Conservation (phyloP, 2,329 filamentous ascomycete species). For the Pseudogymnoascus sp. region DNA sequence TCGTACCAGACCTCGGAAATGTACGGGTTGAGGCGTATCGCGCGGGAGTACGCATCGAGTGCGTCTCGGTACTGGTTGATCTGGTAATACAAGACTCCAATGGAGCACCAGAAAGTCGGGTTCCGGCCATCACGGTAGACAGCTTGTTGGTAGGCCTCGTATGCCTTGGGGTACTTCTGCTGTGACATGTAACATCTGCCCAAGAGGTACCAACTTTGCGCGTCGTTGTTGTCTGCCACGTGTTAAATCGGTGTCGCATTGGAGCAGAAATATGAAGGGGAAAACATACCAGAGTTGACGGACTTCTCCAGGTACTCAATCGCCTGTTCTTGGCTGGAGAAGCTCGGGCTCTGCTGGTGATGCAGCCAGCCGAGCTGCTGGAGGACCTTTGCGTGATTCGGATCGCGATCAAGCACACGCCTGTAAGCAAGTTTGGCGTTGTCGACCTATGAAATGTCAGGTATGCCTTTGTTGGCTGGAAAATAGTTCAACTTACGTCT, state of each 20-base stretch:
- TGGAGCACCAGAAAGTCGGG: conserved; percentile 98
- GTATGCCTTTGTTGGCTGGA: not conserved
- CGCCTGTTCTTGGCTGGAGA: conserved; percentile 86
- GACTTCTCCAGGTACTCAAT: conserved; percentile 98
- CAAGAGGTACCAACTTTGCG: conserved; percentile 97
- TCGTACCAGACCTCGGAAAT: conserved; percentile 99
- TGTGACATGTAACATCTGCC: conserved; percentile 99
- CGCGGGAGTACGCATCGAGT: conserved; percentile 91
- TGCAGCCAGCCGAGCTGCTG: conserved; percentile 97
- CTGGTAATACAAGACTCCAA: conserved; percentile 97
- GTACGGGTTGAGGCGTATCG: conserved; percentile 92
- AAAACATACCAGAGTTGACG: conserved; percentile 70
- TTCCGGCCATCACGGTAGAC: conserved; percentile 97
- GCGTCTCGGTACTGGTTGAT: conserved; percentile 99
- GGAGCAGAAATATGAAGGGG: conserved; percentile 16
- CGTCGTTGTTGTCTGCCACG: conserved; percentile 74
- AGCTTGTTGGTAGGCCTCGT: conserved; percentile 96
- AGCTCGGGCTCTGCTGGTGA: conserved; percentile 89
- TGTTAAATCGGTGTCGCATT: conserved; percentile 26
- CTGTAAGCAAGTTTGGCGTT: conserved; percentile 87
- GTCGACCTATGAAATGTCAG: conserved; percentile 60
- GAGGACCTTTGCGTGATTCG: conserved; percentile 93
- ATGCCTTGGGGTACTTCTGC: conserved; percentile 96
- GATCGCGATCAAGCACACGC: conserved; percentile 86
- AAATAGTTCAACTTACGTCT: conserved; percentile 60